These are phyloP conservation scores for Linum tenue DNA, from an alignment of 345 rosid species.

Conservation along the genomic window DNA sequence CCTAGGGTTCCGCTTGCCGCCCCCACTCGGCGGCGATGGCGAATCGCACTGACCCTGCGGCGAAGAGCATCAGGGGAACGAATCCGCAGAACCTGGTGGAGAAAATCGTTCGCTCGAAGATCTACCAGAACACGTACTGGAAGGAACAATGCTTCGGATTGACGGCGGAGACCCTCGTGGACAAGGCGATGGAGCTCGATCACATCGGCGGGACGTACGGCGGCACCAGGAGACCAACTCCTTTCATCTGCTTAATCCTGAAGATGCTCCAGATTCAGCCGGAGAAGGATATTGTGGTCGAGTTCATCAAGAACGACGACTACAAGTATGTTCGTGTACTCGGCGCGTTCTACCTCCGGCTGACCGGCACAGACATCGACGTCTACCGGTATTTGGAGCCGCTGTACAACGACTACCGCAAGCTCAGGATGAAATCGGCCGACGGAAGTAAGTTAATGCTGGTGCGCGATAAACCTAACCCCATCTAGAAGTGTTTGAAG, in stretches of 20 bases:
- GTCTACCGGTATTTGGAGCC: constrained; percentile 81
- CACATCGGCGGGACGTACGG: constrained; percentile 77
- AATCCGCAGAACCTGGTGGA: constrained; percentile 83
- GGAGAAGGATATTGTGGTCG: constrained; percentile 84
- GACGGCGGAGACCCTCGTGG: constrained; percentile 83
- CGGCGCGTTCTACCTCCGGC: constrained; percentile 83
- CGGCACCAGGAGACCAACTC: constrained; percentile 80
- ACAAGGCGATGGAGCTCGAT: constrained; percentile 91
- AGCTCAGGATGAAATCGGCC: constrained; percentile 47
- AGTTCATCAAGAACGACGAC: constrained; percentile 84
- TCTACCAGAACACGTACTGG: constrained; percentile 78
- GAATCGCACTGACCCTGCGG: constrained; percentile 81
- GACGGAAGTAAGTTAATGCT: constrained; percentile 56
- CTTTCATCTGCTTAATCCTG: constrained; percentile 70
- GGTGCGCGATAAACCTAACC: not conserved
- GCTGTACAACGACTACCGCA: constrained; percentile 74
- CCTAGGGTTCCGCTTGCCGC: not conserved
- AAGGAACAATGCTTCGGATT: constrained; percentile 89
- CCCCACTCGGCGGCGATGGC: constrained; percentile 34
- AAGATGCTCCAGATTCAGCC: constrained; percentile 97
- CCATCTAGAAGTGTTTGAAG: not conserved
- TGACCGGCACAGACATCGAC: constrained; percentile 71
- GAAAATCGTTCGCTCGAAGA: constrained; percentile 68
- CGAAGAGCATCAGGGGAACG: constrained; percentile 78
- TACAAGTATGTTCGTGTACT: constrained; percentile 75